A percentile compares a stretch with the other conserved stretches of the same genome.
These are phyloP conservation scores for Carallia pectinifolia DNA, from an alignment of 345 rosid species.

Conservation along the genomic window DNA sequence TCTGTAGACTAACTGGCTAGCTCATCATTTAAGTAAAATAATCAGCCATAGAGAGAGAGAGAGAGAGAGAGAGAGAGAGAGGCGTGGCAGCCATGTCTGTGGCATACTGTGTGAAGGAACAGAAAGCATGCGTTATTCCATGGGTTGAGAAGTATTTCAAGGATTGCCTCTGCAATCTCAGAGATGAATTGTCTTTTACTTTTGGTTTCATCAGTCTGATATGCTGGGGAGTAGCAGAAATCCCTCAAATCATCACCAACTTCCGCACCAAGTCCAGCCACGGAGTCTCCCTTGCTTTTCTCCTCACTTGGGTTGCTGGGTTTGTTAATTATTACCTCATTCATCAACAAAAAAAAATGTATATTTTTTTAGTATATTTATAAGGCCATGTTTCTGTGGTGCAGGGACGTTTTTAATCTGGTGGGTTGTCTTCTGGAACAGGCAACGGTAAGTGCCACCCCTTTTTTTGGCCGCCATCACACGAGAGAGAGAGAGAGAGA, in stretches of 20 bases:
- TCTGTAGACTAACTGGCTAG: neutral
- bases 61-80: conserved; percentile 10
- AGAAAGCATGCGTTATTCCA: conserved; percentile 50
- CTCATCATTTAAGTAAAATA: neutral
- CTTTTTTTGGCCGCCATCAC: no score
- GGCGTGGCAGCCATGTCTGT: conserved; percentile 32
- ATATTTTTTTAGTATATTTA: no score
- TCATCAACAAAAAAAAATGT: no score
- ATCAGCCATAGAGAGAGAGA: conserved; percentile 2
- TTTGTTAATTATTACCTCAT: conserved; percentile 24
- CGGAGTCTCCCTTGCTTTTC: conserved; percentile 86
- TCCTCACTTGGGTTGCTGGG: conserved; percentile 98
- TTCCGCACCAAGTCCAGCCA: conserved; percentile 88
- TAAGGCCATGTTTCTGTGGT: conserved; percentile 3
- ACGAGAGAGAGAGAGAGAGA: no score
- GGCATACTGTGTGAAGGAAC: conserved; percentile 55
- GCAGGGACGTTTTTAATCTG: conserved; percentile 88
- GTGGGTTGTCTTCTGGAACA: conserved; percentile 92
- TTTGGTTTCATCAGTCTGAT: conserved; percentile 67
- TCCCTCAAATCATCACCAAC: conserved; percentile 94
- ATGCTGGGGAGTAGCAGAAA: conserved; percentile 90
- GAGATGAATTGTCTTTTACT: conserved; percentile 67
- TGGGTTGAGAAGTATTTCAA: conserved; percentile 79
- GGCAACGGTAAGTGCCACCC: conserved; percentile 70
- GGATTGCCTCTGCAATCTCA: conserved; percentile 79